Conservation (phyloP, 768 basidiomycete species). For the Russula sp. region DNA sequence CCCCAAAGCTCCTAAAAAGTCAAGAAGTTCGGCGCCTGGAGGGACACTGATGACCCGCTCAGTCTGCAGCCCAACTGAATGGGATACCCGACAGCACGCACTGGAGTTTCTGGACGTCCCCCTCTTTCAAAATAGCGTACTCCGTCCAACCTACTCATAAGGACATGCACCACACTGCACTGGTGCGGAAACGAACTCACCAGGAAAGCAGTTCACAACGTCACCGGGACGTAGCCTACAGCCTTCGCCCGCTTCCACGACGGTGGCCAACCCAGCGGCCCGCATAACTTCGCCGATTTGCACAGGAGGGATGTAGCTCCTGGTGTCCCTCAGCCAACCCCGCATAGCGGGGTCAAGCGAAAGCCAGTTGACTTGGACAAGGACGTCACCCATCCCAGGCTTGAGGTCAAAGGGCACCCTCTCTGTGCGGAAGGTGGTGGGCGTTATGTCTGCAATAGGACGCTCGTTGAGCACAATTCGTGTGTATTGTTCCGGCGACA, state of each 20-base stretch:
- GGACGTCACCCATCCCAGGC: slow-evolving; percentile 46
- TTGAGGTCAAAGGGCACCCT: slow-evolving; percentile 47
- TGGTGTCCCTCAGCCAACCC: slow-evolving; percentile 65
- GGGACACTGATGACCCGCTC: slow-evolving; percentile 40
- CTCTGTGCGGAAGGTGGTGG: slow-evolving; percentile 68
- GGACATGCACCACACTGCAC: neutral
- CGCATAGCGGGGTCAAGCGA: slow-evolving; percentile 89
- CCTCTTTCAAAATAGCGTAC: slow-evolving; percentile 57
- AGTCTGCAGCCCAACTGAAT: neutral
- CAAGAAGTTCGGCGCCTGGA: slow-evolving; percentile 57
- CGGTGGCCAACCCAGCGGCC: slow-evolving; percentile 56
- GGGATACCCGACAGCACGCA: slow-evolving; percentile 31
- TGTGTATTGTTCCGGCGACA: slow-evolving; percentile 38
- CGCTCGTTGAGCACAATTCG: slow-evolving; percentile 72
- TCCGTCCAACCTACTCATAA: slow-evolving; percentile 64
- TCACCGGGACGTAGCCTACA: slow-evolving; percentile 60
- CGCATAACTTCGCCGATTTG: slow-evolving; percentile 58
- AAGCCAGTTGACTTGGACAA: slow-evolving; percentile 76
- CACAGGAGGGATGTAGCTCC: slow-evolving; percentile 55
- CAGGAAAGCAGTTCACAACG: slow-evolving; percentile 53
- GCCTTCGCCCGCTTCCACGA: slow-evolving; percentile 52
- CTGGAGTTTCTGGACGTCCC: slow-evolving; percentile 47
- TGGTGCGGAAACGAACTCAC: slow-evolving; percentile 35
- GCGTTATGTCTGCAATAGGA: slow-evolving; percentile 60
- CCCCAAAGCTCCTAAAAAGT: slow-evolving; percentile 80